Conservation (phyloP, 345 rosid species). For the Euclidium syriacum region DNA sequence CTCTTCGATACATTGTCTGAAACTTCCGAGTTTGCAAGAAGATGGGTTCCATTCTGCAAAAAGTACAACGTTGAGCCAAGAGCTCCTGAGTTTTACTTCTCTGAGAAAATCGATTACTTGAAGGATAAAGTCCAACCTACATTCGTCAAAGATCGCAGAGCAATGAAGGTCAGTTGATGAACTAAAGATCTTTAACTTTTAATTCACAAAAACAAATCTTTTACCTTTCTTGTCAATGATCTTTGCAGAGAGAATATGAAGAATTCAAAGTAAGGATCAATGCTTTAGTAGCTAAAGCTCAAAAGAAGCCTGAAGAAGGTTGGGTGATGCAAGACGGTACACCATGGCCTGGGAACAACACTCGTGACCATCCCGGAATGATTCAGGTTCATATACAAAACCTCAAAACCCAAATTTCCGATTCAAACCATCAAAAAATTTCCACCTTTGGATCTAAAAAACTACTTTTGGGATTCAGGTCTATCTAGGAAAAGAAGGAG, state of each 20-base stretch:
- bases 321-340: conserved; percentile 99
- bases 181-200: not conserved
- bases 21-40: conserved; percentile 92
- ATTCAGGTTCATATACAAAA: conserved; percentile 56
- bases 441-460: not conserved
- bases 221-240: not conserved
- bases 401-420: not conserved
- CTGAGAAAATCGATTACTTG: conserved; percentile 90
- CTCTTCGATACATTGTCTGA: conserved; percentile 80
- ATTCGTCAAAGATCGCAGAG: conserved; percentile 95
- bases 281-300: conserved; percentile 88
- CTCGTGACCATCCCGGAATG: conserved; percentile 99
- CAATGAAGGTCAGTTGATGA: conserved; percentile 68
- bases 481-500: conserved; percentile 91
- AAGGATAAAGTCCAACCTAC: conserved; percentile 89
- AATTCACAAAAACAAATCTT: not conserved
- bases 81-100: conserved; percentile 90
- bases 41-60: conserved; percentile 97
- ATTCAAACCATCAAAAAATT: not conserved
- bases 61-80: conserved; percentile 83
- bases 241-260: conserved; percentile 82
- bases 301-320: conserved; percentile 97
- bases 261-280: conserved; percentile 95
- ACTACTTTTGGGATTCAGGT: conserved; percentile 43
- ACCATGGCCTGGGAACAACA: conserved; percentile 98